Base-by-base conservation (phyloP, 176 grass and related monocot species). In the Eragrostis curvula region DNA sequence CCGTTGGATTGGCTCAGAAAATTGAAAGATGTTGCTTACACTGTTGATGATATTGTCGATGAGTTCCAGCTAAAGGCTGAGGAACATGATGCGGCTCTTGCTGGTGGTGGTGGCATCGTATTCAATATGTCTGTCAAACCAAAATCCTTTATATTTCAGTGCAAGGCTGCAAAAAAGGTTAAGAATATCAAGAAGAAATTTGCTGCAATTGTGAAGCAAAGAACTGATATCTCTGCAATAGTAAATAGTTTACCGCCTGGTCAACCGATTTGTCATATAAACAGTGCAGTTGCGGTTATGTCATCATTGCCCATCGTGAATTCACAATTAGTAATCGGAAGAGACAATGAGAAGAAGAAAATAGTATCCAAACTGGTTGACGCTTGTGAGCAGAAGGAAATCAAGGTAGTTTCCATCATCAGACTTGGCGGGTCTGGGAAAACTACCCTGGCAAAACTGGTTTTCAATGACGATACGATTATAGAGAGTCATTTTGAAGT, bases 401-500 rank as follows among this genome's bases (percentile, higher is more conserved):
- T 25, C 11, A 12, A 5, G 48, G 25, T 60, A 61, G 18, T 85
- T 8, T 74, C 75, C 14, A 15, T 89, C 0, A 53, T 89, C 55
- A 81, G 80, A 21, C 47, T 84, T 64, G 81, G 73, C 8, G 87
- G 87, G 25, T 27, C 61, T 0, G 81, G 87, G 0, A 89, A 89
- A 61, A 89, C 81, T 69, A 89, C 74, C 8, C 51, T 89, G 16
- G 75, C 87, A 10, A 69, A 81, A 17, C 66, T 72, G 6, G 48
- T 68, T 27, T 79, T 68, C 18, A 73, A 84, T 80, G 39, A 89
- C 44, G 40, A 21, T 24, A 36, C 21, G 18, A 20, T 9, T 4
- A 58, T 83, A 56, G 7, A 46, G 13, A 50, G 29, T 16, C 15
- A 84, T 89, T 89, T 89, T 69, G 13, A 85, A 23, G 39, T 75